Evolutionary conservation across 2,329 filamentous ascomycete species (phyloP).

Genomic region (Emergomyces africanus): DNA sequence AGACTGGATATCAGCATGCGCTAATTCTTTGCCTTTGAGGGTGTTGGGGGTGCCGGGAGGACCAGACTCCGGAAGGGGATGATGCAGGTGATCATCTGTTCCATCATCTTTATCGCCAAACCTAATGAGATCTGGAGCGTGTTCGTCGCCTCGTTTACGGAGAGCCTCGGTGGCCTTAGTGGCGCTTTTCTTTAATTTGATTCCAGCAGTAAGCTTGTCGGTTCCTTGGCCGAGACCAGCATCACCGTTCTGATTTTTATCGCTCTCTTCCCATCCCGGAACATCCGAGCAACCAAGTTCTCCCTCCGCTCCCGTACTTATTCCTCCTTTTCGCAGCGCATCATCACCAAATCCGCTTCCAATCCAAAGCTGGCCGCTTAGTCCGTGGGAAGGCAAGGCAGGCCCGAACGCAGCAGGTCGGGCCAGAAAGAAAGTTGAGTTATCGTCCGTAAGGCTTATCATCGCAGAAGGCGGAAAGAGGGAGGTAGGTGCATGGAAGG

Average conservation of each 20-base stretch:
- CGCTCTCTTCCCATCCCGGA: slow-evolving; percentile 65
- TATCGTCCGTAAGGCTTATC: slow-evolving; percentile 94
- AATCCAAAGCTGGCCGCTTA: slow-evolving; percentile 87
- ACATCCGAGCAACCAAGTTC: slow-evolving; percentile 94
- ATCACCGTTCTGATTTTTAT: slow-evolving; percentile 16
- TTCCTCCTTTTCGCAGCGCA: slow-evolving; percentile 45
- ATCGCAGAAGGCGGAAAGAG: slow-evolving; percentile 92
- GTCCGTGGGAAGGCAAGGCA: slow-evolving; percentile 55
- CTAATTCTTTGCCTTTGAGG: slow-evolving; percentile 20
- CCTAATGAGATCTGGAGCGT: not conserved
- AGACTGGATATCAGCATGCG: slow-evolving; percentile 84
- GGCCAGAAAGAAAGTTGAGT: slow-evolving; percentile 92
- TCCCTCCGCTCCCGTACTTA: slow-evolving; percentile 48
- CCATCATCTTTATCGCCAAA: slow-evolving; percentile 46
- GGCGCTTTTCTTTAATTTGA: not conserved
- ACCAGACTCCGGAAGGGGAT: slow-evolving; percentile 37
- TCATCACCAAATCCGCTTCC: slow-evolving; percentile 86
- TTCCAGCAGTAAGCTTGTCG: not conserved
- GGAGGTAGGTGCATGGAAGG: slow-evolving; percentile 64
- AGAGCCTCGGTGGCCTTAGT: not conserved
- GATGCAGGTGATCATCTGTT: slow-evolving; percentile 73
- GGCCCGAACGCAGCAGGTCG: slow-evolving; percentile 90
- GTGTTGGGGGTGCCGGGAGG: slow-evolving; percentile 8
- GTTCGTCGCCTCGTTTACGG: not conserved
- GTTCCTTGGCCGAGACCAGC: not conserved